Percentiles rank a stretch among this genome's conserved stretches.
Evolutionary conservation across 139 green algal genomes (phyloP).

Genomic region (Chlamydomonas applanata): DNA sequence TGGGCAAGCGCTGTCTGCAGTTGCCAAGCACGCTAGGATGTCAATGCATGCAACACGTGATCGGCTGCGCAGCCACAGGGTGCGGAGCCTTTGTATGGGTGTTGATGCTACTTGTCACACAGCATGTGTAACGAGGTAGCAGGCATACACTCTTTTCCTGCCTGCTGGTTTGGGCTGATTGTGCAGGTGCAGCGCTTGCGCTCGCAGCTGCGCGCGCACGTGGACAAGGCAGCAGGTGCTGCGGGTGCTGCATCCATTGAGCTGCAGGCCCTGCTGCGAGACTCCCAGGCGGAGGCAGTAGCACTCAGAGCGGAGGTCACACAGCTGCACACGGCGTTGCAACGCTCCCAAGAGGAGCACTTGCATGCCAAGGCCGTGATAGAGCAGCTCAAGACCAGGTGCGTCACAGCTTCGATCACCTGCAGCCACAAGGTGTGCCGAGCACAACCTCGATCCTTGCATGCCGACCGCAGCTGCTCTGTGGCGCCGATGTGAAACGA

Average conservation of each 20-base stretch:
- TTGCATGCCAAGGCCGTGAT: neutral
- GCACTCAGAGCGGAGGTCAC: neutral
- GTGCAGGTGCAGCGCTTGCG: slow-evolving; percentile 7
- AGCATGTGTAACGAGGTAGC: too few species aligned
- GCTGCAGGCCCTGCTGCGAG: slow-evolving; percentile 1
- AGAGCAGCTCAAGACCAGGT: slow-evolving; percentile 3
- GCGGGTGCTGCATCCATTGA: neutral
- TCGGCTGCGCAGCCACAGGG: neutral
- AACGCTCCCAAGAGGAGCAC: neutral
- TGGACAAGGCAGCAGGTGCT: neutral
- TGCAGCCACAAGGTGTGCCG: neutral
- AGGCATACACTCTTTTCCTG: too few species aligned
- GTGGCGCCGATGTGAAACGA: neutral
- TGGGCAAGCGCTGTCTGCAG: neutral
- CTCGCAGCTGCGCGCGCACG: neutral
- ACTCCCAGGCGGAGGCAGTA: neutral
- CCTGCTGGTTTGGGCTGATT: too few species aligned
- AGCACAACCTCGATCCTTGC: neutral
- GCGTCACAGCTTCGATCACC: neutral
- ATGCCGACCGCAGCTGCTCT: neutral
- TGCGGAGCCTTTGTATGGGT: neutral
- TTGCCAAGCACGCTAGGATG: too few species aligned
- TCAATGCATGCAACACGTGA: too few species aligned
- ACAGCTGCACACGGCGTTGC: slow-evolving; percentile 2
- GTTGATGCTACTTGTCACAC: neutral